Percentiles rank a stretch among this genome's conserved stretches.
Evolutionary conservation across 345 rosid genomes (phyloP).

Genomic region (Firmiana major): DNA sequence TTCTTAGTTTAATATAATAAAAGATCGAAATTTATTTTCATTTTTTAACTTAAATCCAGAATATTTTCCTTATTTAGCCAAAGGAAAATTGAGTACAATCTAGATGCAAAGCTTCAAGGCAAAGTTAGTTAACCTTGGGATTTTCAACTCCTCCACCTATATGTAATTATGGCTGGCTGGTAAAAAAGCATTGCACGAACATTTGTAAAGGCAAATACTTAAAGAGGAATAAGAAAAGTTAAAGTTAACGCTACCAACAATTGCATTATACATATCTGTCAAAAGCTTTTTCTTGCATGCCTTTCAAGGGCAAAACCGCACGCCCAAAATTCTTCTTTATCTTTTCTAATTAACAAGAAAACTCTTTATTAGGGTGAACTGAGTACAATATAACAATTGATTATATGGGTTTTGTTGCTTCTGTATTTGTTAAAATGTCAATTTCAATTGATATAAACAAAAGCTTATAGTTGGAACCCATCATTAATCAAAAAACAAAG

Average conservation of each 20-base stretch:
- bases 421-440: conserved; percentile 11
- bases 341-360: not conserved
- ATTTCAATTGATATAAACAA: conserved; percentile 6
- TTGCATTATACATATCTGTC: not conserved
- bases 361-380: not conserved
- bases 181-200: not conserved
- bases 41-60: not conserved
- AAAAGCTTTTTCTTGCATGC: not conserved
- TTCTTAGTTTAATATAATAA: no score
- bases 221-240: not conserved
- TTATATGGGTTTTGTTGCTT: not conserved
- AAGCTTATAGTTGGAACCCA: not conserved
- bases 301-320: not conserved
- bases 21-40: no score
- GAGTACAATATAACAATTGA: not conserved
- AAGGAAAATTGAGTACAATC: not conserved
- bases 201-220: not conserved
- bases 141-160: not conserved
- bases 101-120: not conserved
- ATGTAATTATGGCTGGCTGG: not conserved
- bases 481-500: not conserved
- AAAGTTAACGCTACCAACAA: not conserved
- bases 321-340: not conserved
- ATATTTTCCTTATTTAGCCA: not conserved
- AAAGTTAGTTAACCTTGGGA: not conserved